Base-by-base conservation (phyloP, 768 basidiomycete genomes). In the Leucocoprinus birnbaumii region DNA sequence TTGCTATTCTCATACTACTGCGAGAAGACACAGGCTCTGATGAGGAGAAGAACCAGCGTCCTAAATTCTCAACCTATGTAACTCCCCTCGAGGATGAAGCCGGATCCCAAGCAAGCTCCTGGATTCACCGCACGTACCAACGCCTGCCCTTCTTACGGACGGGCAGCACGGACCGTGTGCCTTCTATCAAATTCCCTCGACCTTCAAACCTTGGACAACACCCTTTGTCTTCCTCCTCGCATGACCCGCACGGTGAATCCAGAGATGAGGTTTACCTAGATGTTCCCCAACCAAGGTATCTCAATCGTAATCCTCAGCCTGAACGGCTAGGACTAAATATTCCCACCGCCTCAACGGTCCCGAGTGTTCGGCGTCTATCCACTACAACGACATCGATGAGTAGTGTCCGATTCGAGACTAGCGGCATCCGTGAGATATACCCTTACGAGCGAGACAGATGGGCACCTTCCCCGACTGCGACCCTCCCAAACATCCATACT, bases 1-100 rank as follows among this genome's bases (percentile, higher is more conserved):
- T 71, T 14, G 84, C 76, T 34, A 78, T 85, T 37, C 77, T 79
- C 65, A 75, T 79, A 60, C 78, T 89, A 34, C 70, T 87, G 16
- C 77, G 79, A 40, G 66, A 80, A 47, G 73, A 81, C 63, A 71
- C 73, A 35, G 74, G 74, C 34, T 70, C 76, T 25, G 68, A 69
- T 56, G 72, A 76, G 16, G 65, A 67, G 9, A 38, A 19, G n/a
- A 38, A 24, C 19, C 35, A 42, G n/a, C 46, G 45, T 25, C 46
- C 53, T 16, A 18, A 46, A 14, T 48, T 37, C 6, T 6, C 46
- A 25, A 42, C 22, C 1, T 55, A 55, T 22, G 35, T 38, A 41
- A 41, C 16, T 27, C 45, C 53, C 1, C 45, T 40, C 16, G 53
- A 55, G 13, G 6, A 31, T 31, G 53, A 55, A 27, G 27, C 19